Percentiles rank a stretch among this genome's conserved stretches.
Conservation (phyloP, 148 eudicot genomes). For the Vaccinium darrowii region DNA sequence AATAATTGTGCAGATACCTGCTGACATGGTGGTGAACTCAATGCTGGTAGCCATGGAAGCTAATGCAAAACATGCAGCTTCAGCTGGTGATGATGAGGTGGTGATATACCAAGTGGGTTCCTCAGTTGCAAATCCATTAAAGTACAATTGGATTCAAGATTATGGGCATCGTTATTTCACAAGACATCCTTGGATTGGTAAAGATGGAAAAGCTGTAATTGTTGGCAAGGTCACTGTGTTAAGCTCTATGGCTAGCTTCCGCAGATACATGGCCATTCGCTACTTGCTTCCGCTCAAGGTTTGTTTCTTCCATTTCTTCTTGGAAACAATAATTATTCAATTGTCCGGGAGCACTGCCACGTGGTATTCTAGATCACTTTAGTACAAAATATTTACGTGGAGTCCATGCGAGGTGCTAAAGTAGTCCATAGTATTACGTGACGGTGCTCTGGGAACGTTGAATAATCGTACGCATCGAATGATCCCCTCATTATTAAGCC, state of each 20-base stretch:
- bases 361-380: no score
- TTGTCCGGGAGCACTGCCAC: no score
- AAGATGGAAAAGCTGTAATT: slow-evolving; percentile 46
- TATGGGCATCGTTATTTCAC: slow-evolving; percentile 35
- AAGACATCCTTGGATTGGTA: slow-evolving; percentile 45
- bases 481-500: neutral
- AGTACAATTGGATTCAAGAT: slow-evolving; percentile 23
- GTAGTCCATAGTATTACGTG: no score
- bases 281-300: slow-evolving; percentile 64
- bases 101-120: slow-evolving; percentile 49
- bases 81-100: neutral
- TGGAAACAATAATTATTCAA: no score
- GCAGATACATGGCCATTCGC: slow-evolving; percentile 42
- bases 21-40: slow-evolving; percentile 55
- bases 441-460: no score
- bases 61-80: slow-evolving; percentile 24
- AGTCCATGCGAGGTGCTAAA: neutral
- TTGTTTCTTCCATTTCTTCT: neutral
- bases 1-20: slow-evolving; percentile 38
- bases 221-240: slow-evolving; percentile 38
- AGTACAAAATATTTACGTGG: no score
- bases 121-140: slow-evolving; percentile 40
- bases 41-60: slow-evolving; percentile 45
- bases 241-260: slow-evolving; percentile 49
- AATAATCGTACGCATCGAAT: no score